phyloP scores from a whole-genome alignment of 495 filamentous ascomycete species.

The Patellaria atrata region DNA sequence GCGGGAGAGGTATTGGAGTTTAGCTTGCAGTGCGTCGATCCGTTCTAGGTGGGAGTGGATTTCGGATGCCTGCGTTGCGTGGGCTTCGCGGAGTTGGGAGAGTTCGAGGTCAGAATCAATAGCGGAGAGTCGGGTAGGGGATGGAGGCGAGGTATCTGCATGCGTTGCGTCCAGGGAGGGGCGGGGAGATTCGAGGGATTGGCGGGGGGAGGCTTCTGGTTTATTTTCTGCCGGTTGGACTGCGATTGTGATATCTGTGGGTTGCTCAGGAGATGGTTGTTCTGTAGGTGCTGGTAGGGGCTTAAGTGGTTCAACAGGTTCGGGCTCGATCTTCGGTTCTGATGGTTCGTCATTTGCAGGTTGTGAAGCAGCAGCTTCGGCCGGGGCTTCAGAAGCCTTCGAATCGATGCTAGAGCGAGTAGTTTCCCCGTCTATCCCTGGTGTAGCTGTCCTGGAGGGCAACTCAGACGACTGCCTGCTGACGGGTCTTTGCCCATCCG shows the following conservation, averaged over 20 bases:
- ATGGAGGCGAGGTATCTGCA: constrained; percentile 27
- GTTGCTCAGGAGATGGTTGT: constrained; percentile 2
- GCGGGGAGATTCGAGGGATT: constrained; percentile 15
- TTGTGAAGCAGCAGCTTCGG: constrained; percentile 2
- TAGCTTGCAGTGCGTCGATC: constrained; percentile 83
- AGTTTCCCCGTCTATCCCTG: constrained; percentile 12
- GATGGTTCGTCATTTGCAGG: constrained; percentile 2
- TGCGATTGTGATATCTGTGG: constrained; percentile 1
- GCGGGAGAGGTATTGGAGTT: constrained; percentile 58
- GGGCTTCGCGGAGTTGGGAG: constrained; percentile 38
- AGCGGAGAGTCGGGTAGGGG: constrained; percentile 3
- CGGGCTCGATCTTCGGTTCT: constrained; percentile 7
- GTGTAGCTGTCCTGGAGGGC: constrained; percentile 16
- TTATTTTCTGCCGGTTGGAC: constrained; percentile 13
- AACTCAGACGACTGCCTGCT: constrained; percentile 18
- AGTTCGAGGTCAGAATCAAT: constrained; percentile 27
- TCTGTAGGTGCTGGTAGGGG: constrained; percentile 9
- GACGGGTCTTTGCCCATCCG: constrained; percentile 17
- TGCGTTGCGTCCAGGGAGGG: constrained; percentile 28
- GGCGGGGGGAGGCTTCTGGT: constrained; percentile 18
- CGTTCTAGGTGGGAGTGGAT: constrained; percentile 69
- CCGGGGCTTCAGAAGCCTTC: constrained; percentile 12
- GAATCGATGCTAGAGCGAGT: constrained; percentile 20
- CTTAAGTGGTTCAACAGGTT: constrained; percentile 7
- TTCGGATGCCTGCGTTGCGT: constrained; percentile 60